phyloP scores from a whole-genome alignment of 352 stramenopile genomes.

The Nannochloropsis limnetica region DNA sequence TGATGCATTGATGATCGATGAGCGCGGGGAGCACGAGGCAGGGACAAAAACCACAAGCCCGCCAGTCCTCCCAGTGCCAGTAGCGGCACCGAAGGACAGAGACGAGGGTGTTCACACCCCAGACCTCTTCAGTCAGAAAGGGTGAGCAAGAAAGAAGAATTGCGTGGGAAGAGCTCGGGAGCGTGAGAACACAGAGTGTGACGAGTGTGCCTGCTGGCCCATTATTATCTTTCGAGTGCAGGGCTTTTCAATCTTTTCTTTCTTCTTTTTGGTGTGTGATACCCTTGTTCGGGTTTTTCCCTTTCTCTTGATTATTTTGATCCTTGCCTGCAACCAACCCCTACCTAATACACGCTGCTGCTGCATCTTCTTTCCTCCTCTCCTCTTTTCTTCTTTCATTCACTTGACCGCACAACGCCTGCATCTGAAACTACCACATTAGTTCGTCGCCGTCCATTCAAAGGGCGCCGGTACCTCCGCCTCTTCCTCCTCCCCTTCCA shows the following conservation, averaged over 20 bases:
- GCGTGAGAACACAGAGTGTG: too few species aligned
- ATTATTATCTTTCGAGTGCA: neutral
- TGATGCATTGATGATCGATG: too few species aligned
- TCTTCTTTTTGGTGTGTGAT: too few species aligned
- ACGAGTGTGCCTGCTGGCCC: too few species aligned
- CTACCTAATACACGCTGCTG: neutral
- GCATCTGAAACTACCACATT: neutral
- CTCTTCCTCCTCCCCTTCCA: slow-evolving; percentile 79
- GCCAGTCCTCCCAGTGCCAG: neutral
- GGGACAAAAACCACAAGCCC: too few species aligned
- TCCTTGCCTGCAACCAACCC: neutral
- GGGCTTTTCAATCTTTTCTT: too few species aligned
- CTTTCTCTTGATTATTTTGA: neutral
- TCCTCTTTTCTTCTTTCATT: neutral
- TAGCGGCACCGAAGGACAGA: neutral
- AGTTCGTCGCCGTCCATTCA: slow-evolving; percentile 73
- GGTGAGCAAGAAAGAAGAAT: neutral
- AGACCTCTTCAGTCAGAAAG: neutral
- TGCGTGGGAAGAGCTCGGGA: neutral
- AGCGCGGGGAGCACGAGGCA: too few species aligned
- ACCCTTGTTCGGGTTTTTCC: too few species aligned
- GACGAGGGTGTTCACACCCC: neutral
- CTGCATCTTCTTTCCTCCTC: neutral
- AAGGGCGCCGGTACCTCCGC: slow-evolving; percentile 86
- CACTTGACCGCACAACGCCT: neutral